phyloP scores from a whole-genome alignment of 1,284 basidiomycete species.

The Cryptococcus sp. region DNA sequence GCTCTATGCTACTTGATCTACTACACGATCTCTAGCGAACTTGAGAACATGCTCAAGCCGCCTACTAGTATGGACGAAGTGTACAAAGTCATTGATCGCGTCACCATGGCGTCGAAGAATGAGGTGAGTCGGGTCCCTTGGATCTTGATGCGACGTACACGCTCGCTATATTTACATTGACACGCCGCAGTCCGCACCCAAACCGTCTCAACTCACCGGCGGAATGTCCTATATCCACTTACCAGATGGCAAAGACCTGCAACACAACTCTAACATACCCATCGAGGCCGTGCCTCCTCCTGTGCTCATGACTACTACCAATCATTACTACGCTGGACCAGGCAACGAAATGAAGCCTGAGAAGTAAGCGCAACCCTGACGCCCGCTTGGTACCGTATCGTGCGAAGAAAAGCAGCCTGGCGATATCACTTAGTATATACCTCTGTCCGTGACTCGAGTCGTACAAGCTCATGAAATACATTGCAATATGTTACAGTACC shows the following conservation, averaged over 20 bases:
- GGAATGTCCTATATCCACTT: conserved; percentile 43
- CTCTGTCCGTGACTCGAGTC: too few relatives aligned
- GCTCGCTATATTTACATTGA: conserved; percentile 1
- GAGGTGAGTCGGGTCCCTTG: conserved; percentile 6
- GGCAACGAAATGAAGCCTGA: conserved; percentile 29
- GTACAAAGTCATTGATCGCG: conserved; percentile 21
- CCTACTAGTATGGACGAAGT: conserved; percentile 28
- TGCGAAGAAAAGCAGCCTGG: too few relatives aligned
- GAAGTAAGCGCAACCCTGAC: background rate
- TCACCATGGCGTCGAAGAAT: conserved; percentile 11
- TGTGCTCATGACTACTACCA: conserved; percentile 42
- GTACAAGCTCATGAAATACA: too few relatives aligned
- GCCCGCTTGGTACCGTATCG: background rate
- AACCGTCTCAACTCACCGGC: conserved; percentile 19
- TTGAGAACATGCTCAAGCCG: conserved; percentile 36
- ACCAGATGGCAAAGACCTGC: conserved; percentile 12
- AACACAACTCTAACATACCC: conserved; percentile 29
- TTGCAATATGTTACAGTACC: too few relatives aligned
- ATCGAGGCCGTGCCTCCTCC: conserved; percentile 31
- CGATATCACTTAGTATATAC: background rate
- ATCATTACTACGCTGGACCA: conserved; percentile 33
- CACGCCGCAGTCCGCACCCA: conserved; percentile 19
- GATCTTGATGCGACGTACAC: background rate
- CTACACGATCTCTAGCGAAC: conserved; percentile 31
- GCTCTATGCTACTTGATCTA: conserved; percentile 34